These are phyloP conservation scores for Garcia nutans DNA, from an alignment of 345 rosid genomes.

Conservation along the genomic window DNA sequence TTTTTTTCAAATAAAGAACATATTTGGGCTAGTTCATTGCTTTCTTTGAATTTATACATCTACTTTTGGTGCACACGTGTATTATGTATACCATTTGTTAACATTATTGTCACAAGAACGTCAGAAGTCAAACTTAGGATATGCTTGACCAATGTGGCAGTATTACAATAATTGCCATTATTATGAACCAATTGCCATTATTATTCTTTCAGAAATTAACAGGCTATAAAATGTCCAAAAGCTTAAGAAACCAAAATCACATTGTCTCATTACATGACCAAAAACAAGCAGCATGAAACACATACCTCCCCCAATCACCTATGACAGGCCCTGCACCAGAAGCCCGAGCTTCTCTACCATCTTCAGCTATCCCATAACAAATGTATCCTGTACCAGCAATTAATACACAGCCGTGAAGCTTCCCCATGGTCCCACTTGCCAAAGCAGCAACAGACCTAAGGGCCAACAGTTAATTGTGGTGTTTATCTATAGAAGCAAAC, in stretches of 20 bases:
- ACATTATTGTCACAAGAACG: neutral
- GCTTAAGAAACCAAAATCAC: neutral
- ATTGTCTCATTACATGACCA: neutral
- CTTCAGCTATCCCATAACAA: conserved; percentile 84
- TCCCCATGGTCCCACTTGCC: conserved; percentile 94
- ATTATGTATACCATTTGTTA: neutral
- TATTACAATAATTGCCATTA: neutral
- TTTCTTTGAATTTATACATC: neutral
- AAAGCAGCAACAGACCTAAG: conserved; percentile 89
- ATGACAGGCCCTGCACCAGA: conserved; percentile 92
- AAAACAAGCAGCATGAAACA: neutral
- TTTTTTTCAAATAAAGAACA: neutral
- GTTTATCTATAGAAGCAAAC: neutral
- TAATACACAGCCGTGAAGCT: conserved; percentile 91
- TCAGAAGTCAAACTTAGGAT: neutral
- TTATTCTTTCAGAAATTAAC: neutral
- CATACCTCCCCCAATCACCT: conserved; percentile 96
- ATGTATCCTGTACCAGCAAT: conserved; percentile 96
- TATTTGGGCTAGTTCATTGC: neutral
- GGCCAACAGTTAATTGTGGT: neutral
- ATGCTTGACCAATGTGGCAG: neutral
- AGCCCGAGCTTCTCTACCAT: conserved; percentile 89
- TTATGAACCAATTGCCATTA: neutral
- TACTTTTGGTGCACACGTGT: neutral
- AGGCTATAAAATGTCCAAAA: neutral